Conservation (phyloP, 352 stramenopile genomes). For the Pythium grandisporangium region DNA sequence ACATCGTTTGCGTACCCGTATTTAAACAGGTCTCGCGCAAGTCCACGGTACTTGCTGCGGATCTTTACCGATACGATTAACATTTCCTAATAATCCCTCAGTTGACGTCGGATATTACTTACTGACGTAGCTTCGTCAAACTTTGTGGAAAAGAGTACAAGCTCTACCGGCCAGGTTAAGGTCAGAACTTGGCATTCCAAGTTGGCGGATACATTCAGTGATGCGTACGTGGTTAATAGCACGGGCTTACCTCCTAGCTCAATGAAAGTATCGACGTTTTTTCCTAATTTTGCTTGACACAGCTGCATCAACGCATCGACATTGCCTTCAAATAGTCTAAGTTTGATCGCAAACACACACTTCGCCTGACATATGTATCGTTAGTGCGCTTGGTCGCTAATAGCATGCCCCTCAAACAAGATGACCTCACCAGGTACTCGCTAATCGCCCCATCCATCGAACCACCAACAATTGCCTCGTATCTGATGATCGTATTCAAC, state of each 20-base stretch:
- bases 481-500: slow-evolving; percentile 31
- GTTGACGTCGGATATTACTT: too few species aligned
- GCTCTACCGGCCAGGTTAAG: slow-evolving; percentile 20
- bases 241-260: slow-evolving; percentile 37
- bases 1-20: slow-evolving; percentile 22
- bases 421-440: slow-evolving; percentile 23
- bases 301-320: slow-evolving; percentile 35
- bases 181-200: neutral
- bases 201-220: neutral
- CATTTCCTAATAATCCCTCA: too few species aligned
- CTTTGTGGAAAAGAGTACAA: slow-evolving; percentile 44
- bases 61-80: slow-evolving; percentile 22
- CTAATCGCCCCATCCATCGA: slow-evolving; percentile 9
- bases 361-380: slow-evolving; percentile 25
- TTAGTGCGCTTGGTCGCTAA: too few species aligned
- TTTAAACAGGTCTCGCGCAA: slow-evolving; percentile 58
- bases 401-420: neutral
- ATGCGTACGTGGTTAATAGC: neutral
- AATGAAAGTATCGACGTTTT: slow-evolving; percentile 23
- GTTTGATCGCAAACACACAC: slow-evolving; percentile 37
- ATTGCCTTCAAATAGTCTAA: slow-evolving; percentile 50
- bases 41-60: slow-evolving; percentile 29
- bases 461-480: slow-evolving; percentile 13
- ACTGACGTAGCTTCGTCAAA: slow-evolving; percentile 45
- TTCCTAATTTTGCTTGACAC: slow-evolving; percentile 29